phyloP scores from a whole-genome alignment of 2,329 filamentous ascomycete genomes.

The Penicillium sp. region DNA sequence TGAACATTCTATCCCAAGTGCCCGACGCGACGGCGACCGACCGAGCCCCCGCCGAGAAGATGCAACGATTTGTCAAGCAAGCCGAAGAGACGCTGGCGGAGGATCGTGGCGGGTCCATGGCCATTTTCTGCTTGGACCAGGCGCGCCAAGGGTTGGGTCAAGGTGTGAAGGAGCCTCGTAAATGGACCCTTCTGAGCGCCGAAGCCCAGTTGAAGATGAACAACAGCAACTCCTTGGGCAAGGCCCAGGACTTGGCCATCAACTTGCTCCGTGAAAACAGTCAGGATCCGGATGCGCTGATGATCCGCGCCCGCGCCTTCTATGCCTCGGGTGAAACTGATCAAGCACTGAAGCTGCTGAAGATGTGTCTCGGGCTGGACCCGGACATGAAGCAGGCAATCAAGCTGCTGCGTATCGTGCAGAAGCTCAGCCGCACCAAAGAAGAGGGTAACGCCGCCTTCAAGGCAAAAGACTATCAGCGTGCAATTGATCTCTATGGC shows the following conservation, averaged over 20 bases:
- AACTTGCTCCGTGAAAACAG: slow-evolving; percentile 75
- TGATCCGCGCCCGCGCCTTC: slow-evolving; percentile 77
- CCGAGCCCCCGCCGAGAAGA: slow-evolving; percentile 71
- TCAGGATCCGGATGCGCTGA: slow-evolving; percentile 88
- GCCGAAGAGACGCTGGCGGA: slow-evolving; percentile 70
- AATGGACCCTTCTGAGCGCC: slow-evolving; percentile 89
- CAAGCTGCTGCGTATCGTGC: slow-evolving; percentile 81
- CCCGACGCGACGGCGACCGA: slow-evolving; percentile 80
- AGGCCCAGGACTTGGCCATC: slow-evolving; percentile 91
- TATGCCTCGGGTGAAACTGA: slow-evolving; percentile 93
- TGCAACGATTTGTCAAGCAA: slow-evolving; percentile 73
- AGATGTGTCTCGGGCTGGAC: slow-evolving; percentile 81
- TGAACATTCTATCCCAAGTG: slow-evolving; percentile 75
- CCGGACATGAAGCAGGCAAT: slow-evolving; percentile 86
- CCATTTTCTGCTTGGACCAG: slow-evolving; percentile 82
- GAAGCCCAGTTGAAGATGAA: slow-evolving; percentile 92
- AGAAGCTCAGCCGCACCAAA: slow-evolving; percentile 89
- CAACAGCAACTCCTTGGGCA: slow-evolving; percentile 77
- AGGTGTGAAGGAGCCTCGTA: slow-evolving; percentile 73
- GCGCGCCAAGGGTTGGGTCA: slow-evolving; percentile 73
- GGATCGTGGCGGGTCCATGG: slow-evolving; percentile 82
- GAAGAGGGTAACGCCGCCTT: slow-evolving; percentile 87
- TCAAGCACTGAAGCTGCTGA: slow-evolving; percentile 87
- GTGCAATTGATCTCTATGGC: slow-evolving; percentile 78
- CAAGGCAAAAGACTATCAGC: slow-evolving; percentile 73